Evolutionary conservation across 2,329 filamentous ascomycete species (phyloP).

Genomic region (Paracorniculantispora psalliotae): DNA sequence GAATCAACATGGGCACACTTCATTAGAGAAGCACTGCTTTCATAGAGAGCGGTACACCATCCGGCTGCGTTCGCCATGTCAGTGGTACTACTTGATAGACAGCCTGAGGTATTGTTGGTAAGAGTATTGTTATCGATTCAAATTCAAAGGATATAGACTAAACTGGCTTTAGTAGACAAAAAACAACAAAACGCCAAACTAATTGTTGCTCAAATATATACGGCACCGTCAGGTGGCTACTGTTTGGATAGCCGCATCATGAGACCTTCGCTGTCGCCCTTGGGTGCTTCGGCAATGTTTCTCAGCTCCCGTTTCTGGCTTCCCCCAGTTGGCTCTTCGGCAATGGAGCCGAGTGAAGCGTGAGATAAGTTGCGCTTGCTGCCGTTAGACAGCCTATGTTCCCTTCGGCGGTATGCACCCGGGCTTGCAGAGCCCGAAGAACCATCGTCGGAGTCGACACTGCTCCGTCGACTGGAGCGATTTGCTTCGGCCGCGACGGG

Average conservation of each 20-base stretch:
- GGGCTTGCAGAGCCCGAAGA: constrained; percentile 34
- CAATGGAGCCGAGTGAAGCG: constrained; percentile 42
- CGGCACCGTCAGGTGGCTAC: background rate
- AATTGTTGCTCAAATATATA: background rate
- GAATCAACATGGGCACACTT: no score
- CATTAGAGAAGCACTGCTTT: no score
- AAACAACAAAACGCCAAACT: background rate
- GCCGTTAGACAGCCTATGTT: constrained; percentile 28
- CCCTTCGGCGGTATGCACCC: constrained; percentile 26
- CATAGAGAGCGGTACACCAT: no score
- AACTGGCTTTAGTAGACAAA: constrained; percentile 7
- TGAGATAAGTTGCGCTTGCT: constrained; percentile 33
- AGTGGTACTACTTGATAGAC: no score
- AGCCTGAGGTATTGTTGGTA: background rate
- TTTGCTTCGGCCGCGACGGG: constrained; percentile 27
- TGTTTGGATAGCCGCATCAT: constrained; percentile 9
- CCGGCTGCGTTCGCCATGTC: no score
- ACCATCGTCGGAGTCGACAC: constrained; percentile 35
- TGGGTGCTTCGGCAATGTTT: background rate
- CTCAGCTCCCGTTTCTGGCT: background rate
- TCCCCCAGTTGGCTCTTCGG: constrained; percentile 32
- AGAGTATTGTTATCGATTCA: constrained; percentile 3
- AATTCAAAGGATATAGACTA: constrained; percentile 6
- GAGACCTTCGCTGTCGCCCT: constrained; percentile 7
- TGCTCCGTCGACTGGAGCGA: constrained; percentile 21